phyloP scores from a whole-genome alignment of 371 early-diverging fungal genomes.

The Mucor circinelloides region DNA sequence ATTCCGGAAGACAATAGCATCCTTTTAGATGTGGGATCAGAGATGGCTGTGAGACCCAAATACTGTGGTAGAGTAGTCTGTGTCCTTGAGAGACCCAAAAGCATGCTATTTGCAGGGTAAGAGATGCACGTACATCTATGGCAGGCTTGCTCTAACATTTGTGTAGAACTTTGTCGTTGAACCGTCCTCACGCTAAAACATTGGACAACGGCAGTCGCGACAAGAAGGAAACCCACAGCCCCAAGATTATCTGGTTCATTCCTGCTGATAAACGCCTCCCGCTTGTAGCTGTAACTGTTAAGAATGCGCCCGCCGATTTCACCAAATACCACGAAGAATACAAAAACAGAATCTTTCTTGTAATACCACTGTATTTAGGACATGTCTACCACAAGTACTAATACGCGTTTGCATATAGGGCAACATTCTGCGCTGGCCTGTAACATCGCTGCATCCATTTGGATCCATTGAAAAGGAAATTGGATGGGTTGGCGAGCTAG shows the following conservation, averaged over 20 bases:
- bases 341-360: conserved; percentile 38
- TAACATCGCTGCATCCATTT: conserved; percentile 45
- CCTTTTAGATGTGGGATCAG: background rate
- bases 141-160: background rate
- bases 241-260: conserved; percentile 62
- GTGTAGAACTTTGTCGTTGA: conserved; percentile 31
- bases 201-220: conserved; percentile 23
- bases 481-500: conserved; percentile 43
- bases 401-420: conserved; percentile 18
- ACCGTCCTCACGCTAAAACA: conserved; percentile 26
- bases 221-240: conserved; percentile 23
- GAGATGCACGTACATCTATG: background rate
- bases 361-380: conserved; percentile 5
- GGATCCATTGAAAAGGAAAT: conserved; percentile 44
- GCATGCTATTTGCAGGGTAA: conserved; percentile 42
- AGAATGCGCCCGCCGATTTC: conserved; percentile 37
- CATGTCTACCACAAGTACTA: background rate
- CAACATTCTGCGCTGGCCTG: conserved; percentile 43
- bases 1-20: conserved; percentile 26
- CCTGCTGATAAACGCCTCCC: conserved; percentile 70
- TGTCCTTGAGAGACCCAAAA: conserved; percentile 35
- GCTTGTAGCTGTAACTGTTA: conserved; percentile 55
- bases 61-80: conserved; percentile 42
- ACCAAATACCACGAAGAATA: conserved; percentile 41
- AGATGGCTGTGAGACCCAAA: conserved; percentile 9